A percentile compares a stretch with the other conserved stretches of the same genome.
These are phyloP conservation scores for Penicillium nordicum DNA, from an alignment of 2,329 filamentous ascomycete species.

Conservation along the genomic window DNA sequence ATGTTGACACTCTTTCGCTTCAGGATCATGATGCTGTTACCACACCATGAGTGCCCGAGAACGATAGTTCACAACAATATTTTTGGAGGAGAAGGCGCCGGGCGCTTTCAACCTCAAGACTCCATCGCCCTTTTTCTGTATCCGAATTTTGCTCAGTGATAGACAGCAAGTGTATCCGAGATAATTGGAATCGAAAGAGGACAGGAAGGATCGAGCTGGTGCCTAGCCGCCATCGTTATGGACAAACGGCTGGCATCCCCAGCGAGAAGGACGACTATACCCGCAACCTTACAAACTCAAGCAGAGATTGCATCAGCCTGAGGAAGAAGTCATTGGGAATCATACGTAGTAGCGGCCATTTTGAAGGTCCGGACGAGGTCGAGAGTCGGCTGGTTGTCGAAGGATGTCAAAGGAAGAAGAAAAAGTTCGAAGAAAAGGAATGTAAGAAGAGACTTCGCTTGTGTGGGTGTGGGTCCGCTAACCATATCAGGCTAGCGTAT, in stretches of 20 bases:
- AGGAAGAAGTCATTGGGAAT: conserved; percentile 38
- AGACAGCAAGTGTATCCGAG: conserved; percentile 29
- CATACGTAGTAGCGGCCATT: conserved; percentile 64
- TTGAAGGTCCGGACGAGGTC: conserved; percentile 46
- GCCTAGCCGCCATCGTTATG: conserved; percentile 39
- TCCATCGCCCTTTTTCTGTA: conserved; percentile 60
- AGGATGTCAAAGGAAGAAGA: conserved; percentile 33
- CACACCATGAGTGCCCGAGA: conserved; percentile 12
- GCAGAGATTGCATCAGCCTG: conserved; percentile 32
- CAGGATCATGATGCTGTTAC: conserved; percentile 12
- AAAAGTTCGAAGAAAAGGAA: conserved; percentile 22
- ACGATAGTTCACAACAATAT: conserved; percentile 59
- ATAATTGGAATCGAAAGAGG: conserved; percentile 21
- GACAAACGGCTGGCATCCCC: conserved; percentile 49
- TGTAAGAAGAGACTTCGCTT: conserved; percentile 29
- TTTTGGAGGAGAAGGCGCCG: conserved; percentile 69
- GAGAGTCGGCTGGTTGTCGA: conserved; percentile 39
- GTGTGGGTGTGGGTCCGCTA: conserved; percentile 34
- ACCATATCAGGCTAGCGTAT: not conserved
- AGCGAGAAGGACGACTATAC: conserved; percentile 84
- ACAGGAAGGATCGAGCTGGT: conserved; percentile 77
- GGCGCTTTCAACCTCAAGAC: conserved; percentile 73
- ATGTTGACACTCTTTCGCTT: conserved; percentile 47
- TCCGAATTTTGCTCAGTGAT: conserved; percentile 42
- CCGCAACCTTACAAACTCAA: conserved; percentile 54